Base-by-base conservation (phyloP, 352 stramenopile species). In the Detonula confervacea region DNA sequence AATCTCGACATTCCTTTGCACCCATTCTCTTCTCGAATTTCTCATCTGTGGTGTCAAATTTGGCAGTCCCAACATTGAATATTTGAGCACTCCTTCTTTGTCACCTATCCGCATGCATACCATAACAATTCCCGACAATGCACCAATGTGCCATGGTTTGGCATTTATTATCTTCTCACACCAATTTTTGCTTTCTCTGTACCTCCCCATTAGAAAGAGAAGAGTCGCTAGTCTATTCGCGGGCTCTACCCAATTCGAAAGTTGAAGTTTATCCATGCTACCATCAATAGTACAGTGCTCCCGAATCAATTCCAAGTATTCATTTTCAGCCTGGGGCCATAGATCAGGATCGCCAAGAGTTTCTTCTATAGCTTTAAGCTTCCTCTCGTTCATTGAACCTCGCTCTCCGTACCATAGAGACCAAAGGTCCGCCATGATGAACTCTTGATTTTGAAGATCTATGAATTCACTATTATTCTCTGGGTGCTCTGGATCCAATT, bases 101-200 rank as follows among this genome's bases (percentile, higher is more conserved):
- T 82, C 74, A 52, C 61, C 66, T 52, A 82, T 57, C 12, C 65
- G 33, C 1, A 68, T 27, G 59, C 74, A 82, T 20, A 82, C 60
- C 27, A 85, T 49, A 42, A 73, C 52, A 35, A 87, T 68, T 4
- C 75, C 76, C 0, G 54, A 76, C n/a, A 85, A 60, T 30, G 80
- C 80, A 49, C 80, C 80, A 42, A 87, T 75, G 42, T 87, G 80
- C 76, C 79, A 84, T 12, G 76, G 75, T 24, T 87, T 87, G 7
- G 57, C 37, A 14, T 42, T 37, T 5, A 87, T 35, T 57, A 87
- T 76, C 35, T 22, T 37, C 62, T 87, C 76, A 18, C 72, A 83
- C 57, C 83, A 80, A n/a, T 61, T 14, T 56, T 77, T 76, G 42
- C 62, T 78, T 46, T 86, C 81, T 20, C 76, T 46, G n/a, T 76